A percentile compares a stretch with the other conserved stretches of the same genome.
Conservation (phyloP, 106 monocot species). For the Acanthochlamys bracteata region DNA sequence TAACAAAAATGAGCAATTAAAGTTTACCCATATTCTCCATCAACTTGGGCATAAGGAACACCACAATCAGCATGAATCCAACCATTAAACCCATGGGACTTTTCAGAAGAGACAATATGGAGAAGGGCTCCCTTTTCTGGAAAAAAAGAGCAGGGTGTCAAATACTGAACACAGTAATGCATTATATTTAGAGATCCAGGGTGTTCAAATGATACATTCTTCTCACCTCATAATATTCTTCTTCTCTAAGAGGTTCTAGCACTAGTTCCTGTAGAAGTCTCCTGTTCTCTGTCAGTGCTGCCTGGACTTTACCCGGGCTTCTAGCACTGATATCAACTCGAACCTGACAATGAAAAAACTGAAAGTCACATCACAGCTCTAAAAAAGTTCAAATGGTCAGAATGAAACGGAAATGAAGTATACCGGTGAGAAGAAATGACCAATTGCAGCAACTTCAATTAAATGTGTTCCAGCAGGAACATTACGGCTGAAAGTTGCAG, state of each 20-base stretch:
- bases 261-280: conserved; percentile 67
- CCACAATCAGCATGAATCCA: conserved; percentile 85
- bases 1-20: too few species aligned
- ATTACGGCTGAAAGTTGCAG: conserved; percentile 33
- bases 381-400: not conserved
- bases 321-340: conserved; percentile 98
- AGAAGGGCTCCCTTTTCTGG: conserved; percentile 87
- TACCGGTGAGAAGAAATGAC: conserved; percentile 96
- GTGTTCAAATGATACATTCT: too few species aligned
- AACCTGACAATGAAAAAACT: conserved; percentile 35
- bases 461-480: conserved; percentile 97
- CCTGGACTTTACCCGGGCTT: conserved; percentile 90
- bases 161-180: too few species aligned
- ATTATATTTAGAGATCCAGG: too few species aligned
- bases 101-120: conserved; percentile 82
- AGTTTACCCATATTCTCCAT: conserved; percentile 91
- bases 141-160: conserved; percentile 3
- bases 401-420: not conserved
- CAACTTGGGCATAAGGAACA: conserved; percentile 88
- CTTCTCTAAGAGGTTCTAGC: conserved; percentile 86
- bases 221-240: conserved; percentile 88
- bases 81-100: conserved; percentile 96
- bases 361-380: conserved; percentile 9
- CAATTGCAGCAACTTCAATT: conserved; percentile 84
- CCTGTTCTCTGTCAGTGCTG: conserved; percentile 82